Conservation (phyloP, 2,329 filamentous ascomycete genomes). For the Nemania diffusa region DNA sequence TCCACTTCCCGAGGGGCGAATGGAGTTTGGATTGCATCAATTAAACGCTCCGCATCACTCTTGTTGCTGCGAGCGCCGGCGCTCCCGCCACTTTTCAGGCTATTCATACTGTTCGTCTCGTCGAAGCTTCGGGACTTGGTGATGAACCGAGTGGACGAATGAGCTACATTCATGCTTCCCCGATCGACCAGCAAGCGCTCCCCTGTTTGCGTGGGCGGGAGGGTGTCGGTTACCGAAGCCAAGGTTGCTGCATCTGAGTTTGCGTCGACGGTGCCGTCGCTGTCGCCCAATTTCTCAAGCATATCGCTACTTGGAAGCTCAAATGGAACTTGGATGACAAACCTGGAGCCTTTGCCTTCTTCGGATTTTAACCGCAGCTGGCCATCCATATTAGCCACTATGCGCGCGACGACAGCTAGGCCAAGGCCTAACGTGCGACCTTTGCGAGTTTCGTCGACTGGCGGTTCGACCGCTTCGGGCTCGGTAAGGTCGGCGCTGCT, state of each 20-base stretch:
- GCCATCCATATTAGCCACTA: slow-evolving; percentile 89
- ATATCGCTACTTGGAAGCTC: slow-evolving; percentile 64
- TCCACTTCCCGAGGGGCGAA: slow-evolving; percentile 56
- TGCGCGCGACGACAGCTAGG: slow-evolving; percentile 86
- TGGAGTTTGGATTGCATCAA: slow-evolving; percentile 75
- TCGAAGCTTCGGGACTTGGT: slow-evolving; percentile 51
- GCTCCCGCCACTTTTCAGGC: slow-evolving; percentile 57
- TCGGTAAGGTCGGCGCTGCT: slow-evolving; percentile 57
- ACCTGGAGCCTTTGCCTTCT: slow-evolving; percentile 82
- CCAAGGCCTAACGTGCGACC: slow-evolving; percentile 76
- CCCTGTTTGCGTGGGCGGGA: slow-evolving; percentile 52
- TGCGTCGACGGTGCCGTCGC: slow-evolving; percentile 33
- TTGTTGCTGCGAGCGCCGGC: slow-evolving; percentile 62
- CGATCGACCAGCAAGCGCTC: slow-evolving; percentile 73
- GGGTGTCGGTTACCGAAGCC: slow-evolving; percentile 48
- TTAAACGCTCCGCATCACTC: slow-evolving; percentile 76
- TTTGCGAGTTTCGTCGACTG: slow-evolving; percentile 47
- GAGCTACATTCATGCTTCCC: slow-evolving; percentile 42
- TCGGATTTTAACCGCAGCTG: slow-evolving; percentile 87
- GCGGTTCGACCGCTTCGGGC: slow-evolving; percentile 39
- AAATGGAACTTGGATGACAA: slow-evolving; percentile 83
- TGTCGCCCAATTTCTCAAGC: slow-evolving; percentile 41
- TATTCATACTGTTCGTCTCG: slow-evolving; percentile 54
- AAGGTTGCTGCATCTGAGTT: slow-evolving; percentile 41
- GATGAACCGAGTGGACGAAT: slow-evolving; percentile 30